Conservation (phyloP, 768 basidiomycete species). For the Lentinus brumalis region DNA sequence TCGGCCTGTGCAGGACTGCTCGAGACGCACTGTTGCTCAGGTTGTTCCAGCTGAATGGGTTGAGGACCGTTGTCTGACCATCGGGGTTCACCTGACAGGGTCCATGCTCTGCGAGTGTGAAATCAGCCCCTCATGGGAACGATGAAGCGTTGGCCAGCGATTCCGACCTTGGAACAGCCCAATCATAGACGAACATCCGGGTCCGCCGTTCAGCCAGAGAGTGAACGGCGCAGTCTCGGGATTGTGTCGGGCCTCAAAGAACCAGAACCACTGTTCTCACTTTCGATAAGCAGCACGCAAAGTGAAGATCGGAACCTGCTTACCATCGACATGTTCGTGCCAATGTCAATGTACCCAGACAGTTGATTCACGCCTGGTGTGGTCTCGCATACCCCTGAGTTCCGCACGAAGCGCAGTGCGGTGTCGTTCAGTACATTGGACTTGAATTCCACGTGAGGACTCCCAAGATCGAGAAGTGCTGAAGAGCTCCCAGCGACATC, state of each 20-base stretch:
- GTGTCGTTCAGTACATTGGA: conserved; percentile 25
- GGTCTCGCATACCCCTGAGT: conserved; percentile 69
- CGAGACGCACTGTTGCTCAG: conserved; percentile 57
- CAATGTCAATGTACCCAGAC: conserved; percentile 64
- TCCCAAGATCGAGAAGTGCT: not conserved
- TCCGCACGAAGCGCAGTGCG: conserved; percentile 49
- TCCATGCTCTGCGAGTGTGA: conserved; percentile 50
- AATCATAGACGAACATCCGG: conserved; percentile 47
- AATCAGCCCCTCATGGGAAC: too few relatives aligned
- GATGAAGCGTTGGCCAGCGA: not conserved
- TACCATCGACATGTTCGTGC: conserved; percentile 60
- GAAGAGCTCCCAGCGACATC: not conserved
- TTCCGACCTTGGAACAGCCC: conserved; percentile 62
- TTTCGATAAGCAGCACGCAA: not conserved
- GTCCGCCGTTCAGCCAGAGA: conserved; percentile 49
- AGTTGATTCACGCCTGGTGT: conserved; percentile 60
- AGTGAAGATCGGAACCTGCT: not conserved
- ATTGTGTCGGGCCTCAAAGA: conserved; percentile 62
- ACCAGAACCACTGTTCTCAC: conserved; percentile 66
- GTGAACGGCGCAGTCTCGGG: conserved; percentile 68
- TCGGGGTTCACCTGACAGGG: conserved; percentile 64
- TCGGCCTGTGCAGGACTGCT: not conserved
- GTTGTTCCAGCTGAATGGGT: conserved; percentile 74
- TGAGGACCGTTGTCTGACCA: conserved; percentile 50
- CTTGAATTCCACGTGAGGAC: conserved; percentile 14